phyloP scores from a whole-genome alignment of 345 rosid genomes.

The Microcos paniculata region DNA sequence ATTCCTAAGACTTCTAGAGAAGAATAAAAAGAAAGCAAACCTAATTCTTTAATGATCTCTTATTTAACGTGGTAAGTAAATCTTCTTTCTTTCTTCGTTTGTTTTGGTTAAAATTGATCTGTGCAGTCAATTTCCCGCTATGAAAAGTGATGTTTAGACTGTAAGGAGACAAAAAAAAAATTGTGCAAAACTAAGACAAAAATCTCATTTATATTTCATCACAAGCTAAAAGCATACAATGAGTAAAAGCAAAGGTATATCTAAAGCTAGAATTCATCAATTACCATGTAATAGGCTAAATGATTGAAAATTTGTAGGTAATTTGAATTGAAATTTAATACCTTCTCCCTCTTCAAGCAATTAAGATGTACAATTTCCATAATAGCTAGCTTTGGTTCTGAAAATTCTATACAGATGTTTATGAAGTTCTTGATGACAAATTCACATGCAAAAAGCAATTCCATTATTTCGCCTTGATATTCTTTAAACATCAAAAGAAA shows the following conservation, averaged over 20 bases:
- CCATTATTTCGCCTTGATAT: neutral
- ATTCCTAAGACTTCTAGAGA: neutral
- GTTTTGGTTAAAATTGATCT: neutral
- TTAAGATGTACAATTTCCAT: conserved; percentile 27
- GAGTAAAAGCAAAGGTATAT: neutral
- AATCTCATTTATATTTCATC: neutral
- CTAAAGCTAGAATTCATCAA: neutral
- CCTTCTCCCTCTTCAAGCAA: conserved; percentile 53
- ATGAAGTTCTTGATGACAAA: conserved; percentile 41
- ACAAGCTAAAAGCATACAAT: neutral
- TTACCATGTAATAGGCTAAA: neutral
- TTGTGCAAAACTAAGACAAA: neutral
- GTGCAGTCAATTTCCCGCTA: neutral
- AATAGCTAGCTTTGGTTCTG: conserved; percentile 57
- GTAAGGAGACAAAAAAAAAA: neutral
- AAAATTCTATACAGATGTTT: conserved; percentile 35
- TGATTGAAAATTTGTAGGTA: neutral
- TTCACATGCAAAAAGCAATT: conserved; percentile 34
- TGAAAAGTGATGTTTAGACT: neutral
- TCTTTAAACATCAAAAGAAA: neutral
- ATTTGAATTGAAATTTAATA: conserved; percentile 6
- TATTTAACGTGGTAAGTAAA: neutral
- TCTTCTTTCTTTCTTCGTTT: too few species aligned
- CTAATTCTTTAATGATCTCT: neutral
- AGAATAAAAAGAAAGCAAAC: neutral